Evolutionary conservation across 73 alveolate genomes (phyloP).

Genomic region (Paramecium biaurelia): DNA sequence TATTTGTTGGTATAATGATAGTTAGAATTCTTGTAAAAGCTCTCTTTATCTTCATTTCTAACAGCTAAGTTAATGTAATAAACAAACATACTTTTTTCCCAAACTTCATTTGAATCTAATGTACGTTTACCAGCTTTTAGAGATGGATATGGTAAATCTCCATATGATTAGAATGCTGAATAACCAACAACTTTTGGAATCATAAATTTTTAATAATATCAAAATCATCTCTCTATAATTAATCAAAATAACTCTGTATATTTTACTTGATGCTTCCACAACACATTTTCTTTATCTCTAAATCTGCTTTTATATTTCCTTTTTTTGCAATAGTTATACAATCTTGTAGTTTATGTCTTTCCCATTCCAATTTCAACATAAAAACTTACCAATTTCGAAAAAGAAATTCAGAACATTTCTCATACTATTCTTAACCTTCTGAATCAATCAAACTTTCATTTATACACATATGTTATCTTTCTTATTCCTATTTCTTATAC

Average conservation of each 20-base stretch:
- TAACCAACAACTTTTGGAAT: slow-evolving; percentile 65
- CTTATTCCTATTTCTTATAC: background rate
- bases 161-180: slow-evolving; percentile 57
- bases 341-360: background rate
- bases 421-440: background rate
- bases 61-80: background rate
- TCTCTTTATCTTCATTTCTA: slow-evolving; percentile 23
- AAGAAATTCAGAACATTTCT: background rate
- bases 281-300: slow-evolving; percentile 26
- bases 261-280: background rate
- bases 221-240: background rate
- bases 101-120: slow-evolving; percentile 45
- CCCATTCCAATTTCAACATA: slow-evolving; percentile 15
- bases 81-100: slow-evolving; percentile 53
- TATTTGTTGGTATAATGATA: slow-evolving; percentile 35
- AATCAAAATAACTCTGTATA: background rate
- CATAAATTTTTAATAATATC: slow-evolving; percentile 39
- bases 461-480: background rate
- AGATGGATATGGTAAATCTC: slow-evolving; percentile 63
- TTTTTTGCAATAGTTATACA: background rate
- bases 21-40: slow-evolving; percentile 46
- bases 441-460: background rate
- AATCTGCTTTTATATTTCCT: background rate
- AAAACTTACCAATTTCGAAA: background rate
- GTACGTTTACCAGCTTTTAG: slow-evolving; percentile 56